Evolutionary conservation across 148 eudicot species (phyloP).

Genomic region (Selenicereus undatus): DNA sequence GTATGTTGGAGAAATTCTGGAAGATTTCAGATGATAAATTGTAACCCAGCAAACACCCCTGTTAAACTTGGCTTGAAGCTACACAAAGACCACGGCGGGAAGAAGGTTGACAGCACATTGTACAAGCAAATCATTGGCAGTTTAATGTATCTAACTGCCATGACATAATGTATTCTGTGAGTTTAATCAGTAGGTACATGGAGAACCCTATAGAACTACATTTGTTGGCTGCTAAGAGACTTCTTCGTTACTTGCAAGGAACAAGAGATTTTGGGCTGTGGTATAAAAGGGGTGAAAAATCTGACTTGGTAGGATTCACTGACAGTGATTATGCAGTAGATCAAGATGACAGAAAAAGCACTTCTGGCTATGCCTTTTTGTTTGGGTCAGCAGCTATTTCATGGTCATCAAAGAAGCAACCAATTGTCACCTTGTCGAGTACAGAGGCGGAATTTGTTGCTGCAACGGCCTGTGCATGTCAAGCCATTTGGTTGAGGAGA

Average conservation of each 20-base stretch:
- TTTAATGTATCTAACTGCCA: slow-evolving; percentile 5
- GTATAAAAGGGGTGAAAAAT: neutral
- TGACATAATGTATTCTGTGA: slow-evolving; percentile 8
- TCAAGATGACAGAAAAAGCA: neutral
- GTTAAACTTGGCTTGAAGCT: neutral
- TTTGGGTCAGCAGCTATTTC: neutral
- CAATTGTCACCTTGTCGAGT: neutral
- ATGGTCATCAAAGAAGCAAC: neutral
- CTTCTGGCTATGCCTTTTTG: neutral
- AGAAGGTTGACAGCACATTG: neutral
- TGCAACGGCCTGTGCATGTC: neutral
- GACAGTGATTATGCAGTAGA: slow-evolving; percentile 14
- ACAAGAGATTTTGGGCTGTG: neutral
- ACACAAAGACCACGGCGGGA: neutral
- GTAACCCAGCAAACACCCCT: too few relatives aligned
- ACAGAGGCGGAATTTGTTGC: neutral
- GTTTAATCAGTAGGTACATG: slow-evolving; percentile 12
- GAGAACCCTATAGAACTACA: neutral
- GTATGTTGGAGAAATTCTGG: slow-evolving; percentile 11
- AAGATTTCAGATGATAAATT: too few relatives aligned
- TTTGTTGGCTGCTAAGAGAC: neutral
- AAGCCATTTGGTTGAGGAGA: neutral
- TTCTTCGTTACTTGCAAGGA: slow-evolving; percentile 13
- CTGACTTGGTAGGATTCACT: slow-evolving; percentile 1
- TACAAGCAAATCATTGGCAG: slow-evolving; percentile 15